phyloP scores from a whole-genome alignment of 1,284 basidiomycete genomes.

The Cystobasidium slooffiae region DNA sequence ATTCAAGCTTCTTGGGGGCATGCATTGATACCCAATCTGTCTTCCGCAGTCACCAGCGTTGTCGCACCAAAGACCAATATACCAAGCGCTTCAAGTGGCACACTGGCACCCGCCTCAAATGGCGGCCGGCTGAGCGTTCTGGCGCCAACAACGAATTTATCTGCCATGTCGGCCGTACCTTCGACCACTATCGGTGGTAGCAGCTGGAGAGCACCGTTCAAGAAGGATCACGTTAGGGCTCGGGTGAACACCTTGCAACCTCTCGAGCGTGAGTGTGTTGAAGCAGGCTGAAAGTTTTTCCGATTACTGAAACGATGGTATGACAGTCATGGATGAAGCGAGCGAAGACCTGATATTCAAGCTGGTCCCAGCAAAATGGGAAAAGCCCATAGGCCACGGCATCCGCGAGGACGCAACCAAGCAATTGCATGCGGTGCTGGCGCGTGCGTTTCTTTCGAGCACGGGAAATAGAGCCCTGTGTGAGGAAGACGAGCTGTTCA shows the following conservation, averaged over 20 bases:
- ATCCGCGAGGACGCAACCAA: conserved; percentile 38
- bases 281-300: background rate
- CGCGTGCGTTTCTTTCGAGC: conserved; percentile 34
- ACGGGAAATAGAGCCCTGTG: conserved; percentile 9
- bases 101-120: background rate
- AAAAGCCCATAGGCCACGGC: conserved; percentile 35
- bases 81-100: background rate
- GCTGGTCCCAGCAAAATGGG: conserved; percentile 33
- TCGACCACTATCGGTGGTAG: background rate
- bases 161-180: background rate
- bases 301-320: background rate
- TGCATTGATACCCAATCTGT: background rate
- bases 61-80: conserved; percentile 10
- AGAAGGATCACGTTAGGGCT: conserved; percentile 19
- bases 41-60: background rate
- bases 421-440: conserved; percentile 33
- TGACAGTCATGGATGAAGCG: background rate
- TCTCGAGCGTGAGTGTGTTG: conserved; percentile 2
- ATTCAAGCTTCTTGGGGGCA: background rate
- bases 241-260: conserved; percentile 10
- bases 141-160: conserved; percentile 15
- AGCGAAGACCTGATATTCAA: conserved; percentile 20
- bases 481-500: conserved; percentile 42
- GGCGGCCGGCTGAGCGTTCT: background rate
- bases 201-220: conserved; percentile 16